Evolutionary conservation across 2,329 filamentous ascomycete species (phyloP), one percentile per base, ranked within the genome.

Genomic region (Pyrenochaeta sp.): DNA sequence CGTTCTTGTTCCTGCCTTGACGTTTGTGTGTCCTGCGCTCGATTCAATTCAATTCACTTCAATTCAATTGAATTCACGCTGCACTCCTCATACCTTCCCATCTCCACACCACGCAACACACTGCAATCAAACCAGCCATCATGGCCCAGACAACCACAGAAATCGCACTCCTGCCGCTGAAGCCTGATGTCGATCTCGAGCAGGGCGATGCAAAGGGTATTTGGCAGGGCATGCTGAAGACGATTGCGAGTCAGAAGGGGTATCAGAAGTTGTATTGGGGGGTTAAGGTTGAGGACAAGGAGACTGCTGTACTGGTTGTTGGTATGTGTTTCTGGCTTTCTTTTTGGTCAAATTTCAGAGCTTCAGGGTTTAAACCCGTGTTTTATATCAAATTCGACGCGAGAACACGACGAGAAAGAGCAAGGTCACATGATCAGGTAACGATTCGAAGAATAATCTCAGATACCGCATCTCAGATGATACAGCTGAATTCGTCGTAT

Each of bases 91-190:
- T n/a, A n/a, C n/a, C n/a, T n/a, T n/a, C n/a, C n/a, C n/a, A n/a
- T n/a, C n/a, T n/a, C n/a, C n/a, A n/a, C n/a, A n/a, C n/a, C n/a
- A n/a, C n/a, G n/a, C n/a, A n/a, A n/a, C n/a, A n/a, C n/a, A n/a
- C n/a, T n/a, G n/a, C n/a, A n/a, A n/a, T n/a, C n/a, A n/a, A n/a
- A n/a, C n/a, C n/a, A n/a, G n/a, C 29, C 22, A 48, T 27, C 18
- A 68, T 66, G 63, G 27, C 57, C 3, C 32, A 40, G 5, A 46
- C 37, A 14, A 67, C 62, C 17, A 74, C 72, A 3, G 76, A 78
- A 60, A 61, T 77, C 38, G 68, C 63, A 10, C 60, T 63, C 36
- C 35, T 77, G 4, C 64, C 71, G 0, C 58, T 78, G 29, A 66
- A 64, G n/a, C 35, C 72, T 1, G 68, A 64, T n/a, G 19, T 58